Conservation (phyloP, 176 grass and related monocot species). For the Phoenix roebelenii region DNA sequence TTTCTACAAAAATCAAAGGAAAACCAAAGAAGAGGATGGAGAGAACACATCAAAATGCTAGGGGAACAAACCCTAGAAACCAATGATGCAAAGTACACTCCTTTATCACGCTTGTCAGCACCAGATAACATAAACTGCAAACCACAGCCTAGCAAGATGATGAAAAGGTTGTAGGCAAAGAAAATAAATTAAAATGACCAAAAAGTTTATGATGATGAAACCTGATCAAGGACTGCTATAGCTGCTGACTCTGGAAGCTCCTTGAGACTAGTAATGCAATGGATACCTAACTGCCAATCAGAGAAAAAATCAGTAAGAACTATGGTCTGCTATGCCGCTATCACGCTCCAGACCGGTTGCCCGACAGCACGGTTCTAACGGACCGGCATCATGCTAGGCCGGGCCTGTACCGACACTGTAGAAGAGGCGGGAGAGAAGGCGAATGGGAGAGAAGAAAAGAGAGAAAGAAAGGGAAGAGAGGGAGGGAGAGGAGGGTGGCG, state of each 20-base stretch:
- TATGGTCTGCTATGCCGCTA: too few species aligned
- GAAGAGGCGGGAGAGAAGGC: too few species aligned
- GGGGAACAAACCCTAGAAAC: slow-evolving; percentile 49
- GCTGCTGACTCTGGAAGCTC: slow-evolving; percentile 56
- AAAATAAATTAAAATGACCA: too few species aligned
- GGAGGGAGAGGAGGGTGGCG: too few species aligned
- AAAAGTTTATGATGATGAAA: background rate
- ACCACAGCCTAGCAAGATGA: slow-evolving; percentile 8
- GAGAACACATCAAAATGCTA: background rate
- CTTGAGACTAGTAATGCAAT: slow-evolving; percentile 45
- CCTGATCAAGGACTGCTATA: slow-evolving; percentile 79
- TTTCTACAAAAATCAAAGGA: background rate
- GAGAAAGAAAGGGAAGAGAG: too few species aligned
- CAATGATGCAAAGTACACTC: slow-evolving; percentile 69
- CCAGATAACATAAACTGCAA: slow-evolving; percentile 82
- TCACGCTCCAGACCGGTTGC: too few species aligned
- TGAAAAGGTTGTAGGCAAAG: too few species aligned
- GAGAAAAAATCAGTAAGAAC: background rate
- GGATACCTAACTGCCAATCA: slow-evolving; percentile 57
- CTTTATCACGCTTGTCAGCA: slow-evolving; percentile 56
- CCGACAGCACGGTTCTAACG: too few species aligned
- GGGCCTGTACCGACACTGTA: too few species aligned
- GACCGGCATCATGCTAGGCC: too few species aligned
- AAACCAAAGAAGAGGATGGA: background rate
- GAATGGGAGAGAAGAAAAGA: too few species aligned